Evolutionary conservation across 345 rosid species (phyloP).

Genomic region (Corchorus capsularis): DNA sequence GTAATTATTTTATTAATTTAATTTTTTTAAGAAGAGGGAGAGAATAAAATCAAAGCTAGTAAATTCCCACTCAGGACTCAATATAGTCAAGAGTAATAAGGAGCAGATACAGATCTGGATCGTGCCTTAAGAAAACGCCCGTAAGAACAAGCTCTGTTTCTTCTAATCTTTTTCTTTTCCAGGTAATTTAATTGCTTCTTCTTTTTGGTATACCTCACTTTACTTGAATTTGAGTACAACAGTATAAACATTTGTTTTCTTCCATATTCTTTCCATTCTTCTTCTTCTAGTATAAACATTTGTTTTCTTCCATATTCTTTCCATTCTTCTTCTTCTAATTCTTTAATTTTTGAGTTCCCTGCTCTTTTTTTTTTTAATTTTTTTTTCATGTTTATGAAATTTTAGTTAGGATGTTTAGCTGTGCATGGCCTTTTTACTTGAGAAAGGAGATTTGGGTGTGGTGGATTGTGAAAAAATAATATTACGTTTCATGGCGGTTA

Average conservation of each 20-base stretch:
- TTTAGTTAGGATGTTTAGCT: background rate
- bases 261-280: background rate
- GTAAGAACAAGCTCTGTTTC: background rate
- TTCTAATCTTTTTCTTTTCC: slow-evolving; percentile 16
- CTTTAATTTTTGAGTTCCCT: background rate
- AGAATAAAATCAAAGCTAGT: background rate
- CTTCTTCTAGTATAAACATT: background rate
- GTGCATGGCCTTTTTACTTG: background rate
- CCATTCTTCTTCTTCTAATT: background rate
- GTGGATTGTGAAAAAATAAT: background rate
- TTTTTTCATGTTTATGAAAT: background rate
- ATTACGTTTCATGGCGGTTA: background rate
- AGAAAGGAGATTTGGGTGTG: slow-evolving; percentile 6
- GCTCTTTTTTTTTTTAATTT: background rate
- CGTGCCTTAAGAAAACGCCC: slow-evolving; percentile 14
- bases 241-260: background rate
- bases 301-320: background rate
- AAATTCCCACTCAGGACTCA: background rate
- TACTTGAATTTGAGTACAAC: background rate
- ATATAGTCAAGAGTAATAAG: background rate
- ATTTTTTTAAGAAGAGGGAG: background rate
- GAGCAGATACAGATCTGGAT: slow-evolving; percentile 32
- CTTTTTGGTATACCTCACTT: background rate
- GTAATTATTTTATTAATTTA: background rate
- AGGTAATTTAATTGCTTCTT: slow-evolving; percentile 7